A percentile compares a stretch with the other conserved stretches of the same genome.
phyloP scores from a whole-genome alignment of 192 early-diverging fungal genomes.

The Neocallimastix lanati region DNA sequence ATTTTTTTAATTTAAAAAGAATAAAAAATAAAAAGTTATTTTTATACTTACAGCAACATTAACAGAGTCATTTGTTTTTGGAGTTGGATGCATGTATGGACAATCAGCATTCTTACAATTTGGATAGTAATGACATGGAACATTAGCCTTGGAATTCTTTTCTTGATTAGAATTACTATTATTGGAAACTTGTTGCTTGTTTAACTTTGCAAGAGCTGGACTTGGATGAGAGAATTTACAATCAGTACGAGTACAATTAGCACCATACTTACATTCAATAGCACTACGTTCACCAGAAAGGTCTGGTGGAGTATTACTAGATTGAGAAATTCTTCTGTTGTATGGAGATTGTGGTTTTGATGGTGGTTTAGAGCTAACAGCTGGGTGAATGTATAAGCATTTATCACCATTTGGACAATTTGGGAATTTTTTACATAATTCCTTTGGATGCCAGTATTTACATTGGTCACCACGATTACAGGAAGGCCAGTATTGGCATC shows the following conservation, averaged over 20 bases:
- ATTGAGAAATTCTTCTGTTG: not conserved
- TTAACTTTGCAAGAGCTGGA: constrained; percentile 3
- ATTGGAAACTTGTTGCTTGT: not conserved
- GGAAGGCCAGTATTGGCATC: constrained; percentile 1
- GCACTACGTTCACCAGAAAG: not conserved
- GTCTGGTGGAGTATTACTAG: not conserved
- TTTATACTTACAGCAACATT: not conserved
- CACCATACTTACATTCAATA: constrained; percentile 11
- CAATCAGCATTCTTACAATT: not conserved
- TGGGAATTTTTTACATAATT: not conserved
- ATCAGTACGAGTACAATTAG: constrained; percentile 11
- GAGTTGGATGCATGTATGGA: not conserved
- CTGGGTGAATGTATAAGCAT: constrained; percentile 1
- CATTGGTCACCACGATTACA: constrained; percentile 2
- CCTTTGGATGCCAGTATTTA: constrained; percentile 4
- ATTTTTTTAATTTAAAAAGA: not conserved
- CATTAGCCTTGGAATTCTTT: not conserved
- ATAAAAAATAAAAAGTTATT: not conserved
- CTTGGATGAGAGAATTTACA: constrained; percentile 20
- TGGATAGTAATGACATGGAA: not conserved
- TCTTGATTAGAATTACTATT: not conserved
- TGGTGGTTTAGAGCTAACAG: not conserved
- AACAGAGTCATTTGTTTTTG: not conserved
- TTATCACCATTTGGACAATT: constrained; percentile 1
- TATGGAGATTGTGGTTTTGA: not conserved